These are phyloP conservation scores for Melastoma malabathricum DNA, from an alignment of 345 rosid species.

Conservation along the genomic window DNA sequence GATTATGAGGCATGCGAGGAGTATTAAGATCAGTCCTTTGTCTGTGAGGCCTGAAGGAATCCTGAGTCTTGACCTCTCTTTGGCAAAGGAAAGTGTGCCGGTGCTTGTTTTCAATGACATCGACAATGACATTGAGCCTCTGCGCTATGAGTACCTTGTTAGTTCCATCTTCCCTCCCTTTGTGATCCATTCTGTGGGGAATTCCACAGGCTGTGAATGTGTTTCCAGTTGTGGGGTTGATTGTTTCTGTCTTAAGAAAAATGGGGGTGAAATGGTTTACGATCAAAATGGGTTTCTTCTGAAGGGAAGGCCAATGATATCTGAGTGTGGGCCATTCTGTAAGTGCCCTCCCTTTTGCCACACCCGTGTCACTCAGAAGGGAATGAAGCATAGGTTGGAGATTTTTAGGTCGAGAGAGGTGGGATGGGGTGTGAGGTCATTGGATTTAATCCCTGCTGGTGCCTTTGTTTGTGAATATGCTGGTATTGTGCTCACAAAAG, in stretches of 20 bases:
- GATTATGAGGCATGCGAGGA: constrained; percentile 46
- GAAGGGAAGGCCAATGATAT: constrained; percentile 62
- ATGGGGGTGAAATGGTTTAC: constrained; percentile 75
- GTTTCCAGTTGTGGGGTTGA: constrained; percentile 45
- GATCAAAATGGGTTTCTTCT: constrained; percentile 48
- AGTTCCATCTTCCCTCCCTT: constrained; percentile 52
- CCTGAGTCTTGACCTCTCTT: constrained; percentile 63
- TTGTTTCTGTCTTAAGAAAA: constrained; percentile 59
- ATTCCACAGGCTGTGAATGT: constrained; percentile 62
- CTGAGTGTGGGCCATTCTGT: constrained; percentile 72
- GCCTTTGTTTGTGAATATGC: constrained; percentile 82
- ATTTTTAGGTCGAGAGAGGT: constrained; percentile 84
- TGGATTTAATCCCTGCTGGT: constrained; percentile 84
- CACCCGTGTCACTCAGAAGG: constrained; percentile 68
- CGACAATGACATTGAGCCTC: constrained; percentile 64
- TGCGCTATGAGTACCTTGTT: constrained; percentile 62
- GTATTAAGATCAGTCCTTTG: constrained; percentile 41
- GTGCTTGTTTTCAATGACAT: constrained; percentile 65
- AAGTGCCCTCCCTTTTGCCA: constrained; percentile 65
- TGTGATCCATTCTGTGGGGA: constrained; percentile 18
- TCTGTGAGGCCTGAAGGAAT: constrained; percentile 59
- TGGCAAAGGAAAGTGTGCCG: constrained; percentile 45
- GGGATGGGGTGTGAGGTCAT: constrained; percentile 87
- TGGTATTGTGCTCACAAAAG: constrained; percentile 78
- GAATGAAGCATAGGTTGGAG: constrained; percentile 57